A percentile compares a stretch with the other conserved stretches of the same genome.
Conservation (phyloP, 1,284 basidiomycete species). For the Phaffia rhodozyma region DNA sequence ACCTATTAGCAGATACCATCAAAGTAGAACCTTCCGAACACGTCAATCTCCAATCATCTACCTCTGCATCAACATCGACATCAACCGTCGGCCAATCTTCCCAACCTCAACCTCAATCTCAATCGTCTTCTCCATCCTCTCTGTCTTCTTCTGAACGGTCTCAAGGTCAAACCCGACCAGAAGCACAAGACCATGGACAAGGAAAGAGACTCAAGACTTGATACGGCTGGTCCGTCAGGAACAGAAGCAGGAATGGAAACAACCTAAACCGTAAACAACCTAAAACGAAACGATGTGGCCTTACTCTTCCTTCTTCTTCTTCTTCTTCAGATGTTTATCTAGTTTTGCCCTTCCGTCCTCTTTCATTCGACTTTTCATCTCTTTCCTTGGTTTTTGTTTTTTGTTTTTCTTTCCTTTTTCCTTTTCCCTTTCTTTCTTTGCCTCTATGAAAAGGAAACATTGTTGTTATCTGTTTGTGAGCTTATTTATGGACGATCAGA, state of each 20-base stretch:
- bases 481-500: background rate
- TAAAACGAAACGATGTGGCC: background rate
- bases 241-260: background rate
- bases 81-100: too few relatives aligned
- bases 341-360: background rate
- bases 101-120: too few relatives aligned
- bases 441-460: background rate
- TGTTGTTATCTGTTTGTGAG: background rate
- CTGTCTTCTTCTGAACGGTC: too few relatives aligned
- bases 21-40: too few relatives aligned
- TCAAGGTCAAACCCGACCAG: too few relatives aligned
- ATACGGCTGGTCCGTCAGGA: too few relatives aligned
- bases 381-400: background rate
- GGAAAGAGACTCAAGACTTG: too few relatives aligned
- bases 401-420: background rate
- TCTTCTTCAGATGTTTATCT: background rate
- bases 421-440: background rate
- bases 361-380: background rate
- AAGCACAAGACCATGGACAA: too few relatives aligned
- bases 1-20: too few relatives aligned
- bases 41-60: too few relatives aligned
- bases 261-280: background rate
- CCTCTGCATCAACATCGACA: too few relatives aligned
- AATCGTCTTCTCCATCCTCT: too few relatives aligned
- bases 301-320: background rate